A percentile compares a stretch with the other conserved stretches of the same genome.
phyloP scores from a whole-genome alignment of 768 basidiomycete genomes.

The Suillus sp. region DNA sequence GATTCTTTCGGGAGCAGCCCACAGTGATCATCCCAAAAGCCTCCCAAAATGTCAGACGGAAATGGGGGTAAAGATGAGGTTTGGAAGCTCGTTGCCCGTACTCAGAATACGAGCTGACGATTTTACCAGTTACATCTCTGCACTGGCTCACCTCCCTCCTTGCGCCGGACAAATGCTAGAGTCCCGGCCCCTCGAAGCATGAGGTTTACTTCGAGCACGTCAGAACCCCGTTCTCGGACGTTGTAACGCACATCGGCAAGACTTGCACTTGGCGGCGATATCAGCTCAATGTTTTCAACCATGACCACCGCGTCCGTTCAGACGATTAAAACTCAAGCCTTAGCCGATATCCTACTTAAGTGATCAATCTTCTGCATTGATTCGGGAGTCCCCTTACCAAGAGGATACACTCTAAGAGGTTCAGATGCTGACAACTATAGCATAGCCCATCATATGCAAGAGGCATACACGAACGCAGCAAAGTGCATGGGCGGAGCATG shows the following conservation, averaged over 20 bases:
- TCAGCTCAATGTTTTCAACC: constrained; percentile 87
- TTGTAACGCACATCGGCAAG: constrained; percentile 51
- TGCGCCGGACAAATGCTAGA: constrained; percentile 75
- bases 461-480: constrained; percentile 47
- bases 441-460: neutral
- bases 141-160: constrained; percentile 47
- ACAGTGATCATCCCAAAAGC: constrained; percentile 78
- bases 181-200: constrained; percentile 65
- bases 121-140: constrained; percentile 40
- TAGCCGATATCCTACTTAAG: constrained; percentile 55
- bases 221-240: constrained; percentile 70
- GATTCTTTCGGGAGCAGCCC: constrained; percentile 67
- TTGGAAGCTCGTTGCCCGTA: constrained; percentile 81
- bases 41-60: constrained; percentile 54
- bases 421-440: constrained; percentile 51
- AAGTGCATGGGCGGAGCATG: constrained; percentile 70
- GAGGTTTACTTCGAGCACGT: constrained; percentile 65
- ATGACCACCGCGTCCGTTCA: constrained; percentile 76
- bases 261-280: constrained; percentile 60
- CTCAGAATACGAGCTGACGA: constrained; percentile 73
- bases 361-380: constrained; percentile 82
- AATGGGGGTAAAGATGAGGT: constrained; percentile 44
- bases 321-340: neutral
- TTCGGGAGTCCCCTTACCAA: constrained; percentile 41
- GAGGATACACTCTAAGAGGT: constrained; percentile 51